phyloP scores from a whole-genome alignment of 352 stramenopile species.

The Globisporangium yorkense region DNA sequence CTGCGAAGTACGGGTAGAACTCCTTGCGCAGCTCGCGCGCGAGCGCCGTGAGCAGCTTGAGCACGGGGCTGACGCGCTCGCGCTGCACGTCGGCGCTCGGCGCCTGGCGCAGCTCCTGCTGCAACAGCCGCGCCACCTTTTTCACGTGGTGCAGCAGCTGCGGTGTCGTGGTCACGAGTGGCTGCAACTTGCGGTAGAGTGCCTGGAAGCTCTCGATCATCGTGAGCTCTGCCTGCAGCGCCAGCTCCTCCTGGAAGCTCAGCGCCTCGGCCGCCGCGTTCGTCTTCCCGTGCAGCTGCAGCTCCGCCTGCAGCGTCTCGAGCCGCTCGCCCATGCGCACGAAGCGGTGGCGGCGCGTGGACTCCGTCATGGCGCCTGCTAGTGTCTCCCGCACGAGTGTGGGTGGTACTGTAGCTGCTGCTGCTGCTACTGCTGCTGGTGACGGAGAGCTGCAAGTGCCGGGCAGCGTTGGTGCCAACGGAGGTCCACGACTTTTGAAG shows the following conservation, averaged over 20 bases:
- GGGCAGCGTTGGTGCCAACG: background rate
- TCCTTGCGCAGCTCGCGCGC: conserved; percentile 79
- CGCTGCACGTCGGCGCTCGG: conserved; percentile 54
- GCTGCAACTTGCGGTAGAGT: conserved; percentile 62
- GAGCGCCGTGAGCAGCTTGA: conserved; percentile 80
- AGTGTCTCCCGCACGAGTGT: background rate
- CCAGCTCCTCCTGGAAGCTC: conserved; percentile 78
- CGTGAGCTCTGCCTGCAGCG: conserved; percentile 74
- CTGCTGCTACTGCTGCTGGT: background rate
- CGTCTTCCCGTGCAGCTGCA: conserved; percentile 80
- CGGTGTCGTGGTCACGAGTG: conserved; percentile 73
- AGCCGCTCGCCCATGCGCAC: conserved; percentile 80
- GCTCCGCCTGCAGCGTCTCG: conserved; percentile 65
- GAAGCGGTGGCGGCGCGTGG: conserved; percentile 80
- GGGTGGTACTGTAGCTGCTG: background rate
- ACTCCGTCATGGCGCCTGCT: conserved; percentile 12
- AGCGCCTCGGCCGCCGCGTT: conserved; percentile 55
- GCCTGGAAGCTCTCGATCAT: conserved; percentile 80
- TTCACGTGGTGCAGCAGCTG: conserved; percentile 78
- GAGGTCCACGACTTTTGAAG: background rate
- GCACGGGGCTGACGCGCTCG: conserved; percentile 61
- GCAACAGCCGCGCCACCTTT: conserved; percentile 62
- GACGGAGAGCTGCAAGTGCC: background rate
- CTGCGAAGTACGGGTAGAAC: conserved; percentile 82
- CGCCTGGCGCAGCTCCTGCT: conserved; percentile 48